A percentile compares a stretch with the other conserved stretches of the same genome.
phyloP scores from a whole-genome alignment of 129 eudicot genomes.

The Centella asiatica region DNA sequence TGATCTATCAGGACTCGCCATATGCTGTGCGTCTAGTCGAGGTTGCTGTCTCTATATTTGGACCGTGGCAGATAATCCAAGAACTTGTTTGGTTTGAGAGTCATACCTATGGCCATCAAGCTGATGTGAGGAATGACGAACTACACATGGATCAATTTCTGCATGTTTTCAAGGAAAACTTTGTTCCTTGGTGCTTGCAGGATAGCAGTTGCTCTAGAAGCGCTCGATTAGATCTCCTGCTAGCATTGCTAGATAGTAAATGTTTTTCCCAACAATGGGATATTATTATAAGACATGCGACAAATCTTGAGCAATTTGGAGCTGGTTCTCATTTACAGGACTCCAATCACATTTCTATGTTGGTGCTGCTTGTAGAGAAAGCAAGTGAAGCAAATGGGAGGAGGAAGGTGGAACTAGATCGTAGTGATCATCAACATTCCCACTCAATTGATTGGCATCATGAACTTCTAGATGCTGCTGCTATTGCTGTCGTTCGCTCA shows the following conservation, averaged over 20 bases:
- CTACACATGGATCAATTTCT: constrained; percentile 41
- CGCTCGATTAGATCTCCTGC: constrained; percentile 72
- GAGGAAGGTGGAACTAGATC: constrained; percentile 17
- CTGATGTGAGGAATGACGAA: constrained; percentile 18
- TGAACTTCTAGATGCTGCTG: constrained; percentile 55
- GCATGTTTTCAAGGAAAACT: constrained; percentile 41
- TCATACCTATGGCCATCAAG: constrained; percentile 7
- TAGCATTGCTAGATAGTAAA: constrained; percentile 60
- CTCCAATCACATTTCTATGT: constrained; percentile 24
- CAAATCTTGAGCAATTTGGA: constrained; percentile 16
- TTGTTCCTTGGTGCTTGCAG: constrained; percentile 75
- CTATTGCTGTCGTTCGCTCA: constrained; percentile 40
- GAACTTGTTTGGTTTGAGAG: constrained; percentile 26
- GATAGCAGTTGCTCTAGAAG: constrained; percentile 32
- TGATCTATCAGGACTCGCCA: constrained; percentile 57
- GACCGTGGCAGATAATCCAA: constrained; percentile 50
- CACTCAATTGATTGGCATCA: constrained; percentile 54
- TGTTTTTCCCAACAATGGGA: constrained; percentile 70
- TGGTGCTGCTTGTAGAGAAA: constrained; percentile 73
- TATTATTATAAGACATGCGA: constrained; percentile 48
- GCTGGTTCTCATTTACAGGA: constrained; percentile 11
- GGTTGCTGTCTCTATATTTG: constrained; percentile 50
- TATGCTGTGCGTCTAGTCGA: constrained; percentile 43
- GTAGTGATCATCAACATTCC: constrained; percentile 7
- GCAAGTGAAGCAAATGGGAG: constrained; percentile 37